A percentile compares a stretch with the other conserved stretches of the same genome.
Conservation (phyloP, 1,139 yeast genomes). For the Kodamaea alishanica region DNA sequence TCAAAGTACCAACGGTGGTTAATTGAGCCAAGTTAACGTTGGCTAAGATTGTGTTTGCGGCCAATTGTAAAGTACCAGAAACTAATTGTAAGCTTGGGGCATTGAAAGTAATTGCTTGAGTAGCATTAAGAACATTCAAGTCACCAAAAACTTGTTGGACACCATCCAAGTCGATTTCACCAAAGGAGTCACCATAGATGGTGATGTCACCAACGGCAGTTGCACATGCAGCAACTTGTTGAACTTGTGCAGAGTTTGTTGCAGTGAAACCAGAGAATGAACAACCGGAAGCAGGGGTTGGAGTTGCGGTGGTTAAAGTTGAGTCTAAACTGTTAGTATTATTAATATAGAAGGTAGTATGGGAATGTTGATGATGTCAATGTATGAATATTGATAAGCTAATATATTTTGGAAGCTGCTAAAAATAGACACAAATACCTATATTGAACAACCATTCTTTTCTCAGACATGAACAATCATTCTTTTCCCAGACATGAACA, state of each 20-base stretch:
- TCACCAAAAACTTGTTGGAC: slow-evolving; percentile 73
- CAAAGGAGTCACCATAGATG: slow-evolving; percentile 57
- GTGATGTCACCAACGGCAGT: slow-evolving; percentile 77
- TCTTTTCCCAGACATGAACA: neutral
- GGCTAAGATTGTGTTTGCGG: slow-evolving; percentile 63
- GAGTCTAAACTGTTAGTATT: slow-evolving; percentile 31
- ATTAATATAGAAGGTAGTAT: neutral
- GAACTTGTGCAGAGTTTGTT: slow-evolving; percentile 75
- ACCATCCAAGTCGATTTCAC: slow-evolving; percentile 54
- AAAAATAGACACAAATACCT: neutral
- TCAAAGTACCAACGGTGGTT: slow-evolving; percentile 74
- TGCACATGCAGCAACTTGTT: slow-evolving; percentile 66
- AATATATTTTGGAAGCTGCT: neutral
- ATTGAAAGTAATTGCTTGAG: slow-evolving; percentile 56
- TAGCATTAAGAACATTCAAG: slow-evolving; percentile 62
- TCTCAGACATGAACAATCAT: neutral
- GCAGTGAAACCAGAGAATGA: slow-evolving; percentile 58
- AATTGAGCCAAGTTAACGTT: slow-evolving; percentile 74
- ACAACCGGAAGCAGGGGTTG: slow-evolving; percentile 53
- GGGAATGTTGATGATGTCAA: neutral
- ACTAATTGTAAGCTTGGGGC: slow-evolving; percentile 80
- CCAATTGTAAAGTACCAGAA: slow-evolving; percentile 62
- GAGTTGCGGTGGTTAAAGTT: slow-evolving; percentile 48
- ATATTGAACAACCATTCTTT: neutral
- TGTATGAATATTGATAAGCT: neutral